Conservation (phyloP, 805 yeast genomes). For the Limtongozyma cylindracea region DNA sequence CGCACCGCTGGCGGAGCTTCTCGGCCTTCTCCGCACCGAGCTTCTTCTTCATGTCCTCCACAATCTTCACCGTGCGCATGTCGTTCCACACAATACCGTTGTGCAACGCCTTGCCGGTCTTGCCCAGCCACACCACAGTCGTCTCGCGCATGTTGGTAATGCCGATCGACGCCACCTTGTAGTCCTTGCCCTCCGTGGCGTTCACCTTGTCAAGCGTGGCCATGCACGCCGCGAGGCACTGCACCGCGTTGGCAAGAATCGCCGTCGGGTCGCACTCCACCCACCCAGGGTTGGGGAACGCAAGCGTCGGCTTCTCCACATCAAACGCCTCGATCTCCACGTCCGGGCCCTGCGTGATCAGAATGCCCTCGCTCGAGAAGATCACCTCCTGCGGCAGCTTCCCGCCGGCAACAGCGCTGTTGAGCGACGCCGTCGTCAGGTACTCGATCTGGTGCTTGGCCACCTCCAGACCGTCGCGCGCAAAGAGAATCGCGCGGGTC, state of each 20-base stretch:
- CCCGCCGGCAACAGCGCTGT: too few relatives aligned
- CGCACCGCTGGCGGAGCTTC: constrained; percentile 37
- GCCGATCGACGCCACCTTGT: constrained; percentile 51
- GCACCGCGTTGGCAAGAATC: constrained; percentile 54
- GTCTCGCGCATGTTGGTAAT: constrained; percentile 95
- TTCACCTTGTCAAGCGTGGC: constrained; percentile 30
- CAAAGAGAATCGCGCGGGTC: constrained; percentile 67
- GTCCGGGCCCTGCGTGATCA: constrained; percentile 29
- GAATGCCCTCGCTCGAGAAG: constrained; percentile 53
- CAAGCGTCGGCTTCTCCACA: constrained; percentile 38
- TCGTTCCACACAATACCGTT: constrained; percentile 95
- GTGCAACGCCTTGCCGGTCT: constrained; percentile 60
- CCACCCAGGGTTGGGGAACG: constrained; percentile 76
- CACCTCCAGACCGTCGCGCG: constrained; percentile 46
- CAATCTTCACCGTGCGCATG: constrained; percentile 58
- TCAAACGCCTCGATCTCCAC: constrained; percentile 37
- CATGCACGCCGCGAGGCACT: constrained; percentile 49
- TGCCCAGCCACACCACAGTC: constrained; percentile 64
- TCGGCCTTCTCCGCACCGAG: constrained; percentile 28
- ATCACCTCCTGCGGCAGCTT: constrained; percentile 28
- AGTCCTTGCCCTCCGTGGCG: constrained; percentile 20
- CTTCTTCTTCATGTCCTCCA: constrained; percentile 29
- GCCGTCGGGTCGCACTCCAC: constrained; percentile 81
- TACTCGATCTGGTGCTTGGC: constrained; percentile 84
- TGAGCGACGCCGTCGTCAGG: constrained; percentile 38